Base-by-base conservation (phyloP, 2,329 filamentous ascomycete species). In the Decorospora gaudefroyi region DNA sequence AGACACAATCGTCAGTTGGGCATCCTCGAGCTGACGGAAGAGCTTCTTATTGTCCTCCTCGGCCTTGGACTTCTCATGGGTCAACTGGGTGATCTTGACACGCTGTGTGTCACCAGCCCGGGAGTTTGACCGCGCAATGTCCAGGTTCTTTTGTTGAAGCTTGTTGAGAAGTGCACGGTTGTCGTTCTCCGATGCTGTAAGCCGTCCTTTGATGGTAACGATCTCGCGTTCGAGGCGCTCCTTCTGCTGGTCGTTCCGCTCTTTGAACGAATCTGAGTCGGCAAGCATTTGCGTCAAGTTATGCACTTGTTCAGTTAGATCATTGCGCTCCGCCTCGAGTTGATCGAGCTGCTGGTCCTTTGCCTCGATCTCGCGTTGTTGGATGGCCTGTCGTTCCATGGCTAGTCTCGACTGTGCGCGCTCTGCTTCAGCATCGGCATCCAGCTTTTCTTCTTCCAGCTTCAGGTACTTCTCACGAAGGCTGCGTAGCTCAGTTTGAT, bases 111-210 rank as follows among this genome's bases (percentile, higher is more conserved):
- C 92, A 49, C 82, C 90, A 19, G 88, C 92, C 46, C 86, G 86
- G 4, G 91, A 95, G 48, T 83, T 89, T 0, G 92, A 93, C 31
- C 93, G 83, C 27, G 92, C 92, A 68, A 99, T 95, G 65, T 99
- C 92, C 5, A 99, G 80, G 19, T 95, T 93, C 76, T 97, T 97
- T 64, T 97, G 92, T 63, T 97, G 92, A 12, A 99, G 79, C 72
- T 97, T 97, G 74, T 96, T 97, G 55, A 97, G 79, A n/a, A 99
- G 76, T 4, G 90, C 86, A 37, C 90, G 86, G 62, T 97, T 97
- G 72, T 97, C 92, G 60, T 97, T 96, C 68, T 99, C 92, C 0
- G 92, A 97, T 16, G 92, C 93, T 6, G 86, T 81, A 27, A 99
- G 77, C 15, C 92, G 86, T 48, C 91, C 91, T 69, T 93, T 95